Evolutionary conservation across 148 eudicot species (phyloP).

Genomic region (Rhododendron molle): DNA sequence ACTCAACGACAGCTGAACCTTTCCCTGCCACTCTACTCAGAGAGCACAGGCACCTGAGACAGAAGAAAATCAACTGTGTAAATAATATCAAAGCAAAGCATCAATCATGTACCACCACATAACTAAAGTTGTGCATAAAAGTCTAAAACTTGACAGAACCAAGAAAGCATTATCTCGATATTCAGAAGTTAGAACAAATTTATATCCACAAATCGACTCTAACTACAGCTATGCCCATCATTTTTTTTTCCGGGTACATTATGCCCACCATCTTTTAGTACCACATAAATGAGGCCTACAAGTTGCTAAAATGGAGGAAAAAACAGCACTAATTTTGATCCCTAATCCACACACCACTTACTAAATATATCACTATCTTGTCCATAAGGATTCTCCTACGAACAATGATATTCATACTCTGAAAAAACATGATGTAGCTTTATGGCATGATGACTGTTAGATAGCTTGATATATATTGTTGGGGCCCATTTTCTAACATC

Average conservation of each 20-base stretch:
- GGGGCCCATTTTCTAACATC: neutral
- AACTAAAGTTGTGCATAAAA: neutral
- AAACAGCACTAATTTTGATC: neutral
- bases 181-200: neutral
- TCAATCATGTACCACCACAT: neutral
- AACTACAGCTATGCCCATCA: neutral
- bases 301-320: neutral
- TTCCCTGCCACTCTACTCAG: conserved; percentile 77
- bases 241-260: too few species aligned
- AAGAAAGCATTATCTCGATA: neutral
- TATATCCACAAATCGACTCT: neutral
- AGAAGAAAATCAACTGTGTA: conserved; percentile 1
- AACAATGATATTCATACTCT: neutral
- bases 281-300: neutral
- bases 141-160: neutral
- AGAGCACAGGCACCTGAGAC: conserved; percentile 83
- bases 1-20: conserved; percentile 65
- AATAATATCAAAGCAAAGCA: neutral
- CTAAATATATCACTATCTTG: neutral
- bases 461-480: neutral
- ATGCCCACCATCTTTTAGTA: neutral
- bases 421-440: neutral
- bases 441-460: neutral
- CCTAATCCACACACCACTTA: neutral
- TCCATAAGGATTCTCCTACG: neutral